A percentile compares a stretch with the other conserved stretches of the same genome.
Conservation (phyloP, 83 land plant species). For the Picea abies region DNA sequence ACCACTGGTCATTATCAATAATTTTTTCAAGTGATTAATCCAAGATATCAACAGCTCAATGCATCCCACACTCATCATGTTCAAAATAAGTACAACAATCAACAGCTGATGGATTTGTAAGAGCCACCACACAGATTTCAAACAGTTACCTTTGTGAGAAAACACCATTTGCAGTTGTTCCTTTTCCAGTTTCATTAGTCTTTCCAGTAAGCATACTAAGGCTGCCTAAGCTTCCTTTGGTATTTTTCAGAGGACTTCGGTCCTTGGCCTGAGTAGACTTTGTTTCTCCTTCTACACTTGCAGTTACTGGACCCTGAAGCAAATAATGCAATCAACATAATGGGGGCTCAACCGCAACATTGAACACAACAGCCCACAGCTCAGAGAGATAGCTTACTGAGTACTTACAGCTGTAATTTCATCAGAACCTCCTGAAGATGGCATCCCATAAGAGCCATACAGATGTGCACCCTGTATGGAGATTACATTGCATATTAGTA, state of each 20-base stretch:
- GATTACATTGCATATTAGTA: background rate
- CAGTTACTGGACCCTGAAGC: conserved; percentile 39
- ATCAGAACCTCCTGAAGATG: conserved; percentile 58
- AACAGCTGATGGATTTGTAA: background rate
- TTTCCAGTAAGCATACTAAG: conserved; percentile 66
- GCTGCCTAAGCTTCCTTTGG: conserved; percentile 80
- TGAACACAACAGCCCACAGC: background rate
- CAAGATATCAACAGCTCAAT: background rate
- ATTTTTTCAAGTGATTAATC: background rate
- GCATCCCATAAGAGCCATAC: conserved; percentile 70
- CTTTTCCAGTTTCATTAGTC: conserved; percentile 57
- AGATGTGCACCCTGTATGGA: conserved; percentile 64
- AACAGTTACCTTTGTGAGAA: conserved; percentile 59
- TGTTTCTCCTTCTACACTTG: conserved; percentile 50
- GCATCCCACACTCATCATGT: background rate
- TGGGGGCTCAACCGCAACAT: background rate
- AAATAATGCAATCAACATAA: background rate
- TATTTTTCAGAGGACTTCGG: conserved; percentile 55
- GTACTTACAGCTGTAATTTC: conserved; percentile 53
- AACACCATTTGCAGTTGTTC: conserved; percentile 55
- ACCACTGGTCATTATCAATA: conserved; percentile 43
- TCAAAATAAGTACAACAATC: background rate
- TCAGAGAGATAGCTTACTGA: background rate
- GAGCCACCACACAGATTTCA: background rate
- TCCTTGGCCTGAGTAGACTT: conserved; percentile 62